Evolutionary conservation across 176 grass and related monocot genomes (phyloP).

Genomic region (Urochloa ruziziensis): DNA sequence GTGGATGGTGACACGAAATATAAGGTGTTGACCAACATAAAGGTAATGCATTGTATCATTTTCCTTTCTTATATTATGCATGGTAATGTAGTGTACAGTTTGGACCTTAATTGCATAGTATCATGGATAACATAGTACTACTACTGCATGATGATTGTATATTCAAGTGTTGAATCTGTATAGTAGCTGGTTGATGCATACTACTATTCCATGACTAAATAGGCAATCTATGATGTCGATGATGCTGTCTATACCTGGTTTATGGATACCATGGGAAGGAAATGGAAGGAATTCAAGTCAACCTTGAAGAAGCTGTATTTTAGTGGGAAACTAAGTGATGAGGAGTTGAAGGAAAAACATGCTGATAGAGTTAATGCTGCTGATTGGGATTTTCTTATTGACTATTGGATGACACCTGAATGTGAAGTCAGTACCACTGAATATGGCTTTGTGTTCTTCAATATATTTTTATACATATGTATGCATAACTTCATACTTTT

Average conservation of each 20-base stretch:
- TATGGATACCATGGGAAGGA: not conserved
- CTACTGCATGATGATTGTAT: no score
- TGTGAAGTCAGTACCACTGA: not conserved
- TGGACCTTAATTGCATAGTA: no score
- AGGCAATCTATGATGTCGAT: not conserved
- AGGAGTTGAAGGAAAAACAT: not conserved
- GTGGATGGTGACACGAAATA: not conserved
- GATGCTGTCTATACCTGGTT: not conserved
- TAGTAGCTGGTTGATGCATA: no score
- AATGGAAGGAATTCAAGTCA: slow-evolving; percentile 2
- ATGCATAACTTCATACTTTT: no score
- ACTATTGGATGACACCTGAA: not conserved
- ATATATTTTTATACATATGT: no score
- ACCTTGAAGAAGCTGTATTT: not conserved
- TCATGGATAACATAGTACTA: no score
- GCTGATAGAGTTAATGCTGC: not conserved
- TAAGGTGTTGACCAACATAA: not conserved
- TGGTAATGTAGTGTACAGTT: no score
- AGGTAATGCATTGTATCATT: not conserved
- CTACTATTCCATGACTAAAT: not conserved
- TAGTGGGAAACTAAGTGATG: not conserved
- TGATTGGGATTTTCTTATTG: not conserved
- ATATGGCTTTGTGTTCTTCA: no score
- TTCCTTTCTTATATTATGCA: no score
- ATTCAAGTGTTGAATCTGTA: no score